phyloP scores from a whole-genome alignment of 1,139 yeast genomes.

The Starmera stellimalicola region DNA sequence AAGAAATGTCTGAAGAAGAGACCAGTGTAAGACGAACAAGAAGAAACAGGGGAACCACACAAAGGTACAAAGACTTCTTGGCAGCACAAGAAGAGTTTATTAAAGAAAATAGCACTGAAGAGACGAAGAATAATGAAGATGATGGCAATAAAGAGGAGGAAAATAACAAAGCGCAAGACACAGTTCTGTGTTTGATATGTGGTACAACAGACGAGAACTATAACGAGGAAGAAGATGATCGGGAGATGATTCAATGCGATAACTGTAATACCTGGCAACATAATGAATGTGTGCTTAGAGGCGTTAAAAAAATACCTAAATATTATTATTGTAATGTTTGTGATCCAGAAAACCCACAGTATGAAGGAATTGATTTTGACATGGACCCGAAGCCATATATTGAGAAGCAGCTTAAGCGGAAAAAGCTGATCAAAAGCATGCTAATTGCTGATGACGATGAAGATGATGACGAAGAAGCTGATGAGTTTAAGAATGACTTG shows the following conservation, averaged over 20 bases:
- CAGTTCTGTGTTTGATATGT: constrained; percentile 57
- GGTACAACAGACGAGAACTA: constrained; percentile 57
- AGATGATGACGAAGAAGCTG: constrained; percentile 3
- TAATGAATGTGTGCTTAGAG: constrained; percentile 57
- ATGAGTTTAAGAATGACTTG: not conserved
- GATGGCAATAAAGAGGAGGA: constrained; percentile 6
- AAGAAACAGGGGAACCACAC: constrained; percentile 8
- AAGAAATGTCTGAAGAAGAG: too few relatives aligned
- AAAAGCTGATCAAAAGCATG: constrained; percentile 5
- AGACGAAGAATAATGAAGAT: constrained; percentile 7
- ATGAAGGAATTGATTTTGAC: constrained; percentile 21
- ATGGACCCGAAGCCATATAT: constrained; percentile 21
- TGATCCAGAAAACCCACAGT: constrained; percentile 27
- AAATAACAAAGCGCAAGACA: constrained; percentile 28
- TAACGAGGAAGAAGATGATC: constrained; percentile 50
- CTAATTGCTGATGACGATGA: not conserved
- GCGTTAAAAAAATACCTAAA: constrained; percentile 30
- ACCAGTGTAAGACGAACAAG: not conserved
- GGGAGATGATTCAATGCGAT: constrained; percentile 76
- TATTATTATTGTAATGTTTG: constrained; percentile 43
- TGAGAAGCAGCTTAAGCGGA: constrained; percentile 3
- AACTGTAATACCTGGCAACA: constrained; percentile 82
- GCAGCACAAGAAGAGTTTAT: constrained; percentile 5
- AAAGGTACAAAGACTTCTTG: constrained; percentile 7
- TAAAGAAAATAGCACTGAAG: not conserved